phyloP scores from a whole-genome alignment of 2,329 filamentous ascomycete species.

The Colletotrichum lini region DNA sequence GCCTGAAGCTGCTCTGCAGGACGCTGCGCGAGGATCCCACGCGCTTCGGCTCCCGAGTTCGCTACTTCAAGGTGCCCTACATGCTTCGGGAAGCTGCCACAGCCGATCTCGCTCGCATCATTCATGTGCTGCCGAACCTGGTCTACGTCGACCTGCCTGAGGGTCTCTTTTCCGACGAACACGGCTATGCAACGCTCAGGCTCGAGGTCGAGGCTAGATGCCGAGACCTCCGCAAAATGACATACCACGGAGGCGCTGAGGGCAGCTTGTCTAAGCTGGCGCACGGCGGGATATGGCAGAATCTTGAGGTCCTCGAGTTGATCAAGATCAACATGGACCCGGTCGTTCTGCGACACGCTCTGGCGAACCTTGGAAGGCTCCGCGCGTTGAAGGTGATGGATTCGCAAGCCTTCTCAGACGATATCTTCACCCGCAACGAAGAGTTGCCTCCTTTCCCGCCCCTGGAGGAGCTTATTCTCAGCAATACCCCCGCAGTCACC shows the following conservation, averaged over 20 bases:
- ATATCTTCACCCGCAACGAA: constrained; percentile 78
- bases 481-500: constrained; percentile 80
- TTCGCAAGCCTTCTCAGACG: constrained; percentile 80
- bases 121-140: constrained; percentile 87
- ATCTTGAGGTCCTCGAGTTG: constrained; percentile 81
- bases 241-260: constrained; percentile 84
- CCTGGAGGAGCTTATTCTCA: constrained; percentile 80
- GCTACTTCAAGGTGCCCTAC: constrained; percentile 90
- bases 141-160: constrained; percentile 93
- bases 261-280: constrained; percentile 80
- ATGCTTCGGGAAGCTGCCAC: constrained; percentile 94
- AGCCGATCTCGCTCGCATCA: constrained; percentile 85
- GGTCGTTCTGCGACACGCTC: constrained; percentile 76
- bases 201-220: constrained; percentile 89
- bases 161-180: constrained; percentile 87
- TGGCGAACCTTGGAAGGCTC: constrained; percentile 77
- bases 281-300: constrained; percentile 75
- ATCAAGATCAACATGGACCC: constrained; percentile 79
- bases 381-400: constrained; percentile 82
- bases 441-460: constrained; percentile 81
- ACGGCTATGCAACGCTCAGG: constrained; percentile 80
- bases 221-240: constrained; percentile 89
- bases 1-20: constrained; percentile 84
- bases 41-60: constrained; percentile 77
- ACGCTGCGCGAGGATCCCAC: constrained; percentile 84